phyloP scores from a whole-genome alignment of 1,284 basidiomycete genomes.

The Heterobasidion irregulare region DNA sequence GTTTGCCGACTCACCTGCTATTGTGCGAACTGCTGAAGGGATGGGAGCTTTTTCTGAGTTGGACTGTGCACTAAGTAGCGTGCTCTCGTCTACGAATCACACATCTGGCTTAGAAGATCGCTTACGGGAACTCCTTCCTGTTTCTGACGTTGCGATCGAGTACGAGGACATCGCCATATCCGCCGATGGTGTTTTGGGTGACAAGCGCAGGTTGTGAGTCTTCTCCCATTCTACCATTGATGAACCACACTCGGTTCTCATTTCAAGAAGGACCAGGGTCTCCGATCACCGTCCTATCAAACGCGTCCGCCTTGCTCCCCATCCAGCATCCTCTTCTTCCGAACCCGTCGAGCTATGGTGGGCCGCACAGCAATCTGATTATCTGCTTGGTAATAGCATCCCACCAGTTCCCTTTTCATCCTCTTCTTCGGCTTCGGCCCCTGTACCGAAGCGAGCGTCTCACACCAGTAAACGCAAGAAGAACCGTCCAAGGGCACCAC shows the following conservation, averaged over 20 bases:
- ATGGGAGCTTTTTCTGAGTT: conserved; percentile 62
- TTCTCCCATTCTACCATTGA: background rate
- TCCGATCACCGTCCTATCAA: conserved; percentile 33
- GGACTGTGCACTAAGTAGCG: conserved; percentile 34
- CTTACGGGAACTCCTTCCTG: conserved; percentile 30
- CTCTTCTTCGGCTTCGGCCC: conserved; percentile 18
- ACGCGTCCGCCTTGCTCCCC: conserved; percentile 24
- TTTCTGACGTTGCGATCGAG: conserved; percentile 32
- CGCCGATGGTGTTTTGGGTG: conserved; percentile 34
- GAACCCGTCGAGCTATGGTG: conserved; percentile 55
- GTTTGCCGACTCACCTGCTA: conserved; percentile 62
- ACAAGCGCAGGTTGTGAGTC: conserved; percentile 58
- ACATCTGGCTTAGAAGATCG: conserved; percentile 21
- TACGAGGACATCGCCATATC: conserved; percentile 24
- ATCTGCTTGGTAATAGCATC: conserved; percentile 55
- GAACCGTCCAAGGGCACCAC: conserved; percentile 14
- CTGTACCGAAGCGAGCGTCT: conserved; percentile 14
- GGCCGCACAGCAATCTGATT: conserved; percentile 55
- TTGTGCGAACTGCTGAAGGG: conserved; percentile 68
- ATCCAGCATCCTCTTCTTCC: conserved; percentile 1
- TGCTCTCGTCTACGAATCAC: conserved; percentile 7
- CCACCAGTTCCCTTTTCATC: conserved; percentile 43
- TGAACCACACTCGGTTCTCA: conserved; percentile 2
- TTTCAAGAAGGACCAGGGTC: conserved; percentile 26
- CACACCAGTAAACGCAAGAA: conserved; percentile 23